Conservation (phyloP, 164 flowering plant species). For the Malania oleifera region DNA sequence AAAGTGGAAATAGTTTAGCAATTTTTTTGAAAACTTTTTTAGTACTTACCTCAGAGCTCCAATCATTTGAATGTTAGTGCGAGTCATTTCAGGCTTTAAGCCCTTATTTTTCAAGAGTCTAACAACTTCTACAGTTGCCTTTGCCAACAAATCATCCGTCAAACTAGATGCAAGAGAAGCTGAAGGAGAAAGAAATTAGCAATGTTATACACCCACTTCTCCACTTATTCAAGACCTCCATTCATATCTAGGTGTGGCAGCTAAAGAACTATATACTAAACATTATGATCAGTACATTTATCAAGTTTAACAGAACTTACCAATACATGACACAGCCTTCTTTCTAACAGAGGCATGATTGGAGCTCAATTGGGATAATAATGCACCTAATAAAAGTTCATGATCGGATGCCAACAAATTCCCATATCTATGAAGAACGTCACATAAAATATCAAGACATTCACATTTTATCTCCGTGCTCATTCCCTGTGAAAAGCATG, state of each 20-base stretch:
- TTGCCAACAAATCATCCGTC: slow-evolving; percentile 89
- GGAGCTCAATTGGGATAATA: slow-evolving; percentile 72
- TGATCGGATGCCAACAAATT: slow-evolving; percentile 78
- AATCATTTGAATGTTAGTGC: slow-evolving; percentile 97
- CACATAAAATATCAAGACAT: slow-evolving; percentile 92
- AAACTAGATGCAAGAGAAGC: slow-evolving; percentile 93
- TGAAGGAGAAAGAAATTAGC: slow-evolving; percentile 19
- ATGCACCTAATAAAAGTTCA: slow-evolving; percentile 57
- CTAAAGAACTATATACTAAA: neutral
- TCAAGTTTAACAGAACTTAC: slow-evolving; percentile 32
- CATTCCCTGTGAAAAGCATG: slow-evolving; percentile 49
- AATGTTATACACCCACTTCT: slow-evolving; percentile 2
- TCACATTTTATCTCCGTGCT: slow-evolving; percentile 85
- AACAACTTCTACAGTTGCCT: slow-evolving; percentile 79
- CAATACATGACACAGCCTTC: slow-evolving; percentile 82
- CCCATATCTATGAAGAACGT: slow-evolving; percentile 89
- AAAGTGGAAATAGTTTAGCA: no score
- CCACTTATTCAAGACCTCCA: neutral
- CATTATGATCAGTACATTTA: neutral
- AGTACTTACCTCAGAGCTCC: slow-evolving; percentile 77
- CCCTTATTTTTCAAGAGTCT: slow-evolving; percentile 57
- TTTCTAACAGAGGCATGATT: slow-evolving; percentile 87
- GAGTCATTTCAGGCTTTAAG: slow-evolving; percentile 67
- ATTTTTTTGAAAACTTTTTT: no score
- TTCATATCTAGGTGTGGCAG: neutral